Evolutionary conservation across 331 rosid species (phyloP).

Genomic region (Cucumis variabilis): DNA sequence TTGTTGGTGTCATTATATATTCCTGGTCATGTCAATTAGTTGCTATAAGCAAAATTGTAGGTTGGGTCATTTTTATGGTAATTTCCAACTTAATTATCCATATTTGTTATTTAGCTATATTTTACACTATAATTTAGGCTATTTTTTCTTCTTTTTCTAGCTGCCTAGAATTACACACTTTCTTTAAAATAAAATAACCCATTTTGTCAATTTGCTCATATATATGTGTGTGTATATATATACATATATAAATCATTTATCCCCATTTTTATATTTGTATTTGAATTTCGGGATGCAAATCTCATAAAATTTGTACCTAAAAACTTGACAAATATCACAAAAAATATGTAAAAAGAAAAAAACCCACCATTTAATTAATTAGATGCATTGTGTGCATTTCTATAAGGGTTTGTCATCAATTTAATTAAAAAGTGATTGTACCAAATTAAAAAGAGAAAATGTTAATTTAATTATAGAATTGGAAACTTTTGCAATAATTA

Average conservation of each 20-base stretch:
- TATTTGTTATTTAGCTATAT: neutral
- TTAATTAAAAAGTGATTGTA: no score
- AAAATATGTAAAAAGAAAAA: no score
- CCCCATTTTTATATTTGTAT: neutral
- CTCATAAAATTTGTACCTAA: neutral
- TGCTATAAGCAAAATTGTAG: neutral
- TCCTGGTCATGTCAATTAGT: conserved; percentile 17
- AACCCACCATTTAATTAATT: no score
- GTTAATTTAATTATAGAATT: no score
- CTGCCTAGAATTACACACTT: neutral
- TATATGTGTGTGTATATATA: neutral
- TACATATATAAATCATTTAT: no score
- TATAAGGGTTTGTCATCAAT: neutral
- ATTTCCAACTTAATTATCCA: neutral
- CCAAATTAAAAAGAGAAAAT: neutral
- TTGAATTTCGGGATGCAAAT: neutral
- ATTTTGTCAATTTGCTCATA: neutral
- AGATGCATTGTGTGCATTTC: neutral
- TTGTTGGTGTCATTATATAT: neutral
- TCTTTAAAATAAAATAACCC: neutral
- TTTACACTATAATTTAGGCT: neutral
- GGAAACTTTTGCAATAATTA: neutral
- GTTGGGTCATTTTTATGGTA: neutral
- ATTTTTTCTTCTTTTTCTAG: neutral
- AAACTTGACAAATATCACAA: neutral